Percentiles rank a stretch among this genome's conserved stretches.
Conservation (phyloP, 306 rosid genomes). For the Pachyrhizus erosus region DNA sequence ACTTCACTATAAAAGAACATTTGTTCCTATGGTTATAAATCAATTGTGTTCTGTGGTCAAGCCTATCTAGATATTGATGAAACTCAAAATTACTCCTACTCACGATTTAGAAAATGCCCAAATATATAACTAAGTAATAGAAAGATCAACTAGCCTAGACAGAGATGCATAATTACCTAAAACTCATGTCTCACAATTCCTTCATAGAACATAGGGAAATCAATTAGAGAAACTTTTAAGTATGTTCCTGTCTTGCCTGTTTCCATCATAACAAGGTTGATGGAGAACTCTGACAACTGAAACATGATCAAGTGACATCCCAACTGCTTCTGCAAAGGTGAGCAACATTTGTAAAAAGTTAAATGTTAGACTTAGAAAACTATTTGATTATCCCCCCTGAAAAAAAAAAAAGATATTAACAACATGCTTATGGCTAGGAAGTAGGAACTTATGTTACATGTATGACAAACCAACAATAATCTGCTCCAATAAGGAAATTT, state of each 20-base stretch:
- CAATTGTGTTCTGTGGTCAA: conserved; percentile 9
- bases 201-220: conserved; percentile 41
- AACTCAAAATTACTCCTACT: conserved; percentile 8
- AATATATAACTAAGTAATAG: conserved; percentile 17
- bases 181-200: conserved; percentile 28
- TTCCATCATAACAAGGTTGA: conserved; percentile 78
- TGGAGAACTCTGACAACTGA: conserved; percentile 83
- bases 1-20: background rate
- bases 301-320: conserved; percentile 74
- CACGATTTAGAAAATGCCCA: conserved; percentile 20
- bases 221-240: conserved; percentile 44
- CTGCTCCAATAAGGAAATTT: conserved; percentile 7
- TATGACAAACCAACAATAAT: conserved; percentile 23
- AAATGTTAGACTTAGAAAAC: conserved; percentile 28
- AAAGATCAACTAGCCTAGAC: conserved; percentile 26
- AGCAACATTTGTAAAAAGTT: conserved; percentile 35
- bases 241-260: conserved; percentile 65
- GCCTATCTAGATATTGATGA: conserved; percentile 20
- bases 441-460: conserved; percentile 20
- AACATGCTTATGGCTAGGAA: conserved; percentile 17
- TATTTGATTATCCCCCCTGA: background rate
- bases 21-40: conserved; percentile 7
- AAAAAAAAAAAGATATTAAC: background rate
- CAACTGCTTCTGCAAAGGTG: conserved; percentile 72
- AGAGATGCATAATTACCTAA: conserved; percentile 39